These are phyloP conservation scores for Boletus insuetus DNA, from an alignment of 768 basidiomycete genomes.

Conservation along the genomic window DNA sequence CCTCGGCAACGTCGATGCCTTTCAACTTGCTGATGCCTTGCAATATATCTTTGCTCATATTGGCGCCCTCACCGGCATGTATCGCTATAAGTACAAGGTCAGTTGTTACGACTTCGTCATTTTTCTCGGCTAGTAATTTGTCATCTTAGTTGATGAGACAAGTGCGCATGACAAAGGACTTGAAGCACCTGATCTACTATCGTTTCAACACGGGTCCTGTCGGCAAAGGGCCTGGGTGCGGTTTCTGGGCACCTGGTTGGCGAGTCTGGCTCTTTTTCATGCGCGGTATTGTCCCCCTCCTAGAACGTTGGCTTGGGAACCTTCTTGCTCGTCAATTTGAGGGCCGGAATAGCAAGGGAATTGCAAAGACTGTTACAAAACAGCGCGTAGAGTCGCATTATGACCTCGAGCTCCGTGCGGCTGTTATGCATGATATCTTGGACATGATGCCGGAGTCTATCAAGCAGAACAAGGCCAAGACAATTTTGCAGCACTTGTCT, in stretches of 20 bases:
- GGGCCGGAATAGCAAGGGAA: slow-evolving; percentile 93
- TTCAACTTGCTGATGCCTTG: slow-evolving; percentile 97
- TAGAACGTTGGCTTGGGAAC: slow-evolving; percentile 98
- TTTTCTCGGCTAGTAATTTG: slow-evolving; percentile 1
- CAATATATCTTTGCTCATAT: slow-evolving; percentile 98
- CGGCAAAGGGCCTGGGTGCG: slow-evolving; percentile 97
- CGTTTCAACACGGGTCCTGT: slow-evolving; percentile 99
- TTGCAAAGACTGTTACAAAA: slow-evolving; percentile 98
- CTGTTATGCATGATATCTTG: slow-evolving; percentile 99
- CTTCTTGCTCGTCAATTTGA: slow-evolving; percentile 98
- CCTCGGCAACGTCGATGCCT: slow-evolving; percentile 96
- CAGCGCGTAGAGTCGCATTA: slow-evolving; percentile 99
- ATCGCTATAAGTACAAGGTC: slow-evolving; percentile 99
- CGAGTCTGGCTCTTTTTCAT: slow-evolving; percentile 99
- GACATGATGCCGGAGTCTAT: slow-evolving; percentile 99
- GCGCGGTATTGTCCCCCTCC: slow-evolving; percentile 95
- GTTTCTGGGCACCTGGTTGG: slow-evolving; percentile 99
- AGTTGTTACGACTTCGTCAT: slow-evolving; percentile 13
- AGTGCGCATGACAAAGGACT: slow-evolving; percentile 98
- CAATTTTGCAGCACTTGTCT: slow-evolving; percentile 95
- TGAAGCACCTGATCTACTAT: slow-evolving; percentile 98
- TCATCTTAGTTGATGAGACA: slow-evolving; percentile 85
- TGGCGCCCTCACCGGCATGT: slow-evolving; percentile 98
- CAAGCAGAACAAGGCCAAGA: slow-evolving; percentile 99
- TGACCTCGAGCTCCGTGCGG: slow-evolving; percentile 93